Evolutionary conservation across 2,329 filamentous ascomycete genomes (phyloP), one percentile per base, ranked within the genome.

Genomic region (Penicillium freii): DNA sequence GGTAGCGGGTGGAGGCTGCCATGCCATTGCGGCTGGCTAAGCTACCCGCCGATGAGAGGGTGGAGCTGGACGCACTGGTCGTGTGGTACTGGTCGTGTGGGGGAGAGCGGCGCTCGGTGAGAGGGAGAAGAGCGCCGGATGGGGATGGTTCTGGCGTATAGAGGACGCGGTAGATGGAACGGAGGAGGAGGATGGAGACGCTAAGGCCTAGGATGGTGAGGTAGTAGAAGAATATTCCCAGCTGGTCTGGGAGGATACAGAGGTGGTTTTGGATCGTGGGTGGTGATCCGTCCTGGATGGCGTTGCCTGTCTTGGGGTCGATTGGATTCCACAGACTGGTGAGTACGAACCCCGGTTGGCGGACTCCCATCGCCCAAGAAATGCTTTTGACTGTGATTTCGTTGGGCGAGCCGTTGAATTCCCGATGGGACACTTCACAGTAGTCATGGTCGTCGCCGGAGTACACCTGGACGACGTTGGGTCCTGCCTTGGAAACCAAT

Each of bases 401-500:
- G 27, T 81, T 83, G 5, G 81, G 82, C 0, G 80, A 77, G 34
- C 81, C 82, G 61, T 86, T 86, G 58, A 87, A 85, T 19, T 84
- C 81, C 3, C 86, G 85, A 73, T 99, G 94, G 0, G 87, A 82
- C 7, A 97, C 78, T 69, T 96, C 92, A 76, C 94, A 99, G 77
- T 97, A 97, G 77, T 99, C 94, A 77, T 99, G 94, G 70, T 99
- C 94, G 67, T 99, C 94, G 11, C 94, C 94, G 0, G 92, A 96
- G 71, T 97, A 99, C 43, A 92, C 89, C 63, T 94, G 89, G 3
- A 85, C 82, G 13, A 97, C 85, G 60, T 94, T 90, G 34, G 74
- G 69, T 0, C 91, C 92, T 34, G 96, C 81, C 62, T 87, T 90
- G 58, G 87, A 82, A 42, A 96, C 79, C 38, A 99, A 79, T 51